Evolutionary conservation across 2,329 filamentous ascomycete species (phyloP), one percentile per base, ranked within the genome.

Genomic region (Calonectria honghensis): DNA sequence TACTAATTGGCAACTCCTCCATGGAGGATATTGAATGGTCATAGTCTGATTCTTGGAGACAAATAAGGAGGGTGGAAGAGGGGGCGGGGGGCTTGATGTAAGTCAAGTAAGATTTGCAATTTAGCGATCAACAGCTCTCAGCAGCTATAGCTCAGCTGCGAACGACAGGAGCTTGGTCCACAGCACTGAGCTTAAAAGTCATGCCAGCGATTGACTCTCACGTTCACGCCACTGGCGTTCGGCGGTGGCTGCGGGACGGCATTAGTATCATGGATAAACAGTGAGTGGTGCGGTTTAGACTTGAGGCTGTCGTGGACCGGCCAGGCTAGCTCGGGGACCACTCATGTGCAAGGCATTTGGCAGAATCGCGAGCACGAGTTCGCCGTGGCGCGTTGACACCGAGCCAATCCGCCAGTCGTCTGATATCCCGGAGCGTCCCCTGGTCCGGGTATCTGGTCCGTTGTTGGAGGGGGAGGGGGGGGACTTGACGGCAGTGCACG

Each of bases 391-490:
- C 29, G 61, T 16, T 14, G n/a, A 27, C 57, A 14, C 57, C 35
- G 20, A 50, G 29, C 57, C 35, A 61, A 61, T 61, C 41, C 24
- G 41, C 45, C 11, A 37, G n/a, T 70, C 66, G 54, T 45, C 54
- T 68, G 71, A 64, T 51, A 54, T 29, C 48, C 66, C 71, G 71
- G 71, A 59, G 48, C 66, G 71, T 50, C 48, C 52, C 65, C 65
- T 71, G 54, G 61, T 64, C 67, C 59, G 63, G 61, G 29, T 57
- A 59, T 45, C 48, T 67, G 24, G 59, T 54, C 57, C 32, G 54
- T 50, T n/a, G 31, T 57, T n/a, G 48, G 54, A 45, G 41, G 41
- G 41, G 39, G 14, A 10, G 13, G 35, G 35, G 41, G 7, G 45
- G 18, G 9, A 24, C 20, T 52, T 35, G 57, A 64, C 57, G 68